These are phyloP conservation scores for Monosporascus sp. DNA, from an alignment of 2,329 filamentous ascomycete species.

Conservation along the genomic window DNA sequence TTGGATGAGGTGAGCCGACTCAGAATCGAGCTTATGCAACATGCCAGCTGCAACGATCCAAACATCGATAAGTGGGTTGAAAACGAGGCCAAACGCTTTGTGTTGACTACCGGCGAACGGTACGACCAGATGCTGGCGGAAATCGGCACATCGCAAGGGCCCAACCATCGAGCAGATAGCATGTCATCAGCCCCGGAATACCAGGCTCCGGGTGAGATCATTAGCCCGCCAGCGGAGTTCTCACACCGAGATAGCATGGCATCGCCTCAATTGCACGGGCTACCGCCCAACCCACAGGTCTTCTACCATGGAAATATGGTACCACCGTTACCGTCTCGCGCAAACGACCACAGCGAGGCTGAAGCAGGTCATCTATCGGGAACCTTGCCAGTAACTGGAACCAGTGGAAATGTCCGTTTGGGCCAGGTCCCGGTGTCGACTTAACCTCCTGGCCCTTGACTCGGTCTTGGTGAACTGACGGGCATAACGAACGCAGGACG, in stretches of 20 bases:
- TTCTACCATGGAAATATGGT: no score
- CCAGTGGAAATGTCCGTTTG: no score
- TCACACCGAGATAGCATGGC: constrained; percentile 10
- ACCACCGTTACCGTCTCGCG: no score
- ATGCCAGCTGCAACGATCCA: constrained; percentile 45
- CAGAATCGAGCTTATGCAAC: constrained; percentile 46
- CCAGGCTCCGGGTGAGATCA: constrained; percentile 4
- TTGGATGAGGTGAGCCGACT: constrained; percentile 40
- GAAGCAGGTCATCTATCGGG: no score
- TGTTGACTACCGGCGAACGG: constrained; percentile 28
- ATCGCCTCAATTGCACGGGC: constrained; percentile 1
- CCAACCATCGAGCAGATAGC: constrained; percentile 7
- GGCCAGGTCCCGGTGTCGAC: no score
- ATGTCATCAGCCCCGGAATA: constrained; percentile 14
- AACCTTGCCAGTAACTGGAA: no score
- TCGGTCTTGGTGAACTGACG: no score
- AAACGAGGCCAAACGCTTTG: constrained; percentile 45
- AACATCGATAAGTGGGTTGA: constrained; percentile 51
- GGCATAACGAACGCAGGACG: no score
- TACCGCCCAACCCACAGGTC: no score
- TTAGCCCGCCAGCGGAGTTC: constrained; percentile 6
- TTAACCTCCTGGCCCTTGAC: no score
- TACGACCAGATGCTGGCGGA: constrained; percentile 23
- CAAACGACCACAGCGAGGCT: no score
- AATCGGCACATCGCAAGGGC: constrained; percentile 2